Evolutionary conservation across 768 basidiomycete species (phyloP), one percentile per base, ranked within the genome.

Genomic region (Tricholoma sp.): DNA sequence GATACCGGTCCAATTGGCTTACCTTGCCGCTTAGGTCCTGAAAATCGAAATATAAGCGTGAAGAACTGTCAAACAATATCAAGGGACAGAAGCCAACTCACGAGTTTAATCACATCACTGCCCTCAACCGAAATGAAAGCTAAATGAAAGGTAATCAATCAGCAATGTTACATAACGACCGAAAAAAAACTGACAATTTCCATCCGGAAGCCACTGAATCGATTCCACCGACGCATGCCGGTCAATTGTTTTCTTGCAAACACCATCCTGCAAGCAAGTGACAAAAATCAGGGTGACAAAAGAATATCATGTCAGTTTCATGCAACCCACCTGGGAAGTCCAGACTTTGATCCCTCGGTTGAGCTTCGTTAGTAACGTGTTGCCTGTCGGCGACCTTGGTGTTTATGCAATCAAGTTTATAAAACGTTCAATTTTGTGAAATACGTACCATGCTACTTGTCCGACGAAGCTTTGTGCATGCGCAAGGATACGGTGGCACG

Each of bases 81-180:
- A 16, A 34, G 54, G 4, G 4, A 18, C 41, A 50, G 12, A 31
- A 53, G 52, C 43, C 14, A 29, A 64, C 78, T 61, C 65, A 85
- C 86, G 63, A 89, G 62, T 69, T 84, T 85, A 3, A 75, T 74
- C 10, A 88, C 84, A 60, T 75, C 73, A 55, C 77, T 81, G 18
- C 80, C 82, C 68, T 90, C 88, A 14, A 89, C 84, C 11, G 85
- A 86, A 56, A 89, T 69, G 75, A 91, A 88, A 7, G 81, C 87
- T 87, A 56, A 24, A 60, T 35, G 21, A 57, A 39, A 22, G 19
- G 24, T 54, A n/a, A 32, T 8, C 31, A 50, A 34, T 55, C 19
- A 55, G 46, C 18, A 34, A 58, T 18, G 58, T 2, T 32, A 12
- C 22, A 29, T n/a, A 31, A 27, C 10, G 16, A 22, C 32, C 41